Evolutionary conservation across 768 basidiomycete genomes (phyloP), one percentile per base, ranked within the genome.

Genomic region (Melanogaster broomeanus): DNA sequence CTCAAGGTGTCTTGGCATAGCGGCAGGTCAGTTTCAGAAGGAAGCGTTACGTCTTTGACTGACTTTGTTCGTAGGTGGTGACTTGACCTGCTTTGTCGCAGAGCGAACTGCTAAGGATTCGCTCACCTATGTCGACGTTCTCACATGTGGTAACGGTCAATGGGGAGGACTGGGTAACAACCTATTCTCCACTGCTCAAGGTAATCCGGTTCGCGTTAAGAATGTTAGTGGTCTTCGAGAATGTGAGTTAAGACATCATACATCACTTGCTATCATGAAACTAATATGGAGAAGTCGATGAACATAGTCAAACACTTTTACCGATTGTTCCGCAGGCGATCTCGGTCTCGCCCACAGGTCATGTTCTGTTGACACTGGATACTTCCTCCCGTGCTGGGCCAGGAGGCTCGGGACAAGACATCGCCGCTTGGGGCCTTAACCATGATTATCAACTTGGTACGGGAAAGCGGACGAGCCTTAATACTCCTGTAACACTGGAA

Each of bases 71-170:
- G 5, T 25, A 85, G 90, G 87, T 19, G 90, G 88, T 15, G 84
- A 93, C 64, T 68, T 90, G 58, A 84, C 87, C 6, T 86, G 84
- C 51, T 94, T 93, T 64, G 79, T 83, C 24, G 84, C 89, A 21
- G 84, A 93, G 69, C 79, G 81, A 28, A 63, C 46, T 45, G 68
- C 68, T 19, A 64, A 62, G 18, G 64, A 65, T 31, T 56, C 72
- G 5, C 68, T 67, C 35, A 67, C 62, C 24, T 71, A 70, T 41
- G 62, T 84, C 13, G 82, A 85, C 55, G 57, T 93, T 3, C 77
- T 94, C 25, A 81, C 88, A 52, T 87, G 86, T 60, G 92, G 93
- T 3, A 90, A 90, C 62, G 93, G 93, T 2, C 85, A 90, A 62
- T 88, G 79, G 68, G 91, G 93, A 13, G 87, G 86, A 15, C 74